Percentiles rank a stretch among this genome's conserved stretches.
Evolutionary conservation across 306 rosid species (phyloP).

Genomic region (Canavalia gladiata): DNA sequence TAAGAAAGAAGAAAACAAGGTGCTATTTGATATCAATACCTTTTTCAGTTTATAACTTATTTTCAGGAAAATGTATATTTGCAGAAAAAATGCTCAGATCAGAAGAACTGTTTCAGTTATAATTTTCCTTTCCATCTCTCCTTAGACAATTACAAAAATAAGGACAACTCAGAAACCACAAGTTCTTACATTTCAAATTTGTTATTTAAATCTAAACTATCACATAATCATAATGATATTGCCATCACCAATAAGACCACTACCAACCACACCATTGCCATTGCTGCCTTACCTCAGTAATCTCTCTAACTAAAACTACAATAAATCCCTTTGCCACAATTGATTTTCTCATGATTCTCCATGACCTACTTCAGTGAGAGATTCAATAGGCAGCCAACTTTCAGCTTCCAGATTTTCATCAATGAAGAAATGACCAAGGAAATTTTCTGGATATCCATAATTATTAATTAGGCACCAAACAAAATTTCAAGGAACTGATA

Average conservation of each 20-base stretch:
- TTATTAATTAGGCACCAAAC: not conserved
- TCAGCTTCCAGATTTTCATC: constrained; percentile 13
- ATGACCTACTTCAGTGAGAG: constrained; percentile 7
- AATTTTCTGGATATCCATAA: constrained; percentile 7
- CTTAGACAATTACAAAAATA: not conserved
- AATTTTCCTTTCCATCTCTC: constrained; percentile 13
- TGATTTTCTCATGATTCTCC: constrained; percentile 22
- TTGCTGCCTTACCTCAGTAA: not conserved
- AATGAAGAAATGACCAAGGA: constrained; percentile 29
- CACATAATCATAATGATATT: no score
- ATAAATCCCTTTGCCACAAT: constrained; percentile 12
- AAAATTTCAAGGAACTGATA: not conserved
- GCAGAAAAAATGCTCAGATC: no score
- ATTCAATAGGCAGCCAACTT: constrained; percentile 10
- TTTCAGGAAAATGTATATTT: not conserved
- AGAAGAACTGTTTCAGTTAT: not conserved
- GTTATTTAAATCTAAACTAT: not conserved
- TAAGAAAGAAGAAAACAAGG: not conserved
- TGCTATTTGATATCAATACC: not conserved
- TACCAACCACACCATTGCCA: not conserved
- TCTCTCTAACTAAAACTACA: not conserved
- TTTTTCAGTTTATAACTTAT: not conserved
- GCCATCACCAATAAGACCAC: not conserved
- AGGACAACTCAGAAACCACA: constrained; percentile 4
- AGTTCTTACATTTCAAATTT: not conserved